Base-by-base conservation (phyloP, 1,284 basidiomycete genomes). In the Ganoderma multipileum region DNA sequence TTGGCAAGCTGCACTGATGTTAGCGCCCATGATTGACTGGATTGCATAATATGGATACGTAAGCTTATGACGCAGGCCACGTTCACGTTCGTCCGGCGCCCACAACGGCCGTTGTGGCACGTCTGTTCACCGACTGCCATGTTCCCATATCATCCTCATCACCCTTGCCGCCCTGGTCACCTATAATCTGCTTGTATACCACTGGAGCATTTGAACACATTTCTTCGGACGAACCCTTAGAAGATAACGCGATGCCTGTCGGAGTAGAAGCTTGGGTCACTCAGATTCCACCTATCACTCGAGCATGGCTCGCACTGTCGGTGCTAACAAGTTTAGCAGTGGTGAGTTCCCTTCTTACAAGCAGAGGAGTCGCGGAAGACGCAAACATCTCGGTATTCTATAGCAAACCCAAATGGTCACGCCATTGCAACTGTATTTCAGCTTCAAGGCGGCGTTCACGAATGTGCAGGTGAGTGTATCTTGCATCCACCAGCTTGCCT, bases 381-480 rank as follows among this genome's bases (percentile, higher is more conserved):
- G 30, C 42, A 39, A 64, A 44, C 41, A 64, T 36, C 55, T 26
- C 55, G 30, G 7, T 12, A 20, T 20, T 33, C 3, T 71, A 1
- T 73, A 98, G 96, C 95, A 97, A 94, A 96, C 93, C 75, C 92
- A 96, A 75, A 83, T 96, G 44, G 87, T 98, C 1, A 95, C 95
- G 0, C 95, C 95, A 0, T 83, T 97, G 26, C 96, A 97, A 79
- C 87, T 98, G 36, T 98, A 96, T 81, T 97, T 95, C 81, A 97
- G 94, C 74, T 94, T 91, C 79, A 93, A 92, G 78, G 88, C 91
- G 30, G 91, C 93, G 2, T 93, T 97, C 72, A 84, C 86, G 20
- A 95, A 97, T 73, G 85, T 84, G 44, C 95, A 97, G 87, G 95
- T 94, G 26, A 52, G 50, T 18, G 68, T 50, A 72, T 54, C 62